These are phyloP conservation scores for Eustoma russellianum DNA, from an alignment of 257 asterid species.

Conservation along the genomic window DNA sequence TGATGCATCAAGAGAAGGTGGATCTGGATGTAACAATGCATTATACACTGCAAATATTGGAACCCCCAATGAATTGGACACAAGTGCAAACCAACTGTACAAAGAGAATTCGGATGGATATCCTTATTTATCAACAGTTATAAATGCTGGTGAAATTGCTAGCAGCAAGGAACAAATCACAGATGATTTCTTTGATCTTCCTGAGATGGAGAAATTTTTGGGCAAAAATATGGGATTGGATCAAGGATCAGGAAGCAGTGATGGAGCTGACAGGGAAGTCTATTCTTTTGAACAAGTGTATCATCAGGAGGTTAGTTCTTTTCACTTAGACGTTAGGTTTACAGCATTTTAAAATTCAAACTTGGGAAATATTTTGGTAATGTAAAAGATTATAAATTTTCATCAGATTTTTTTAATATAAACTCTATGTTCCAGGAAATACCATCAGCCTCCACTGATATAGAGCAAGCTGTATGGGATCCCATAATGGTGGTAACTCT, in stretches of 20 bases:
- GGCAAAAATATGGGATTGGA: not conserved
- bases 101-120: not conserved
- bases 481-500: too few species aligned
- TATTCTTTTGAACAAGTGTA: not conserved
- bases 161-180: not conserved
- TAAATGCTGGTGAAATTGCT: not conserved
- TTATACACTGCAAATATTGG: not conserved
- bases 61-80: not conserved
- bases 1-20: not conserved
- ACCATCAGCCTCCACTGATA: too few species aligned
- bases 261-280: too few species aligned
- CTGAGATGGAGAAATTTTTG: constrained; percentile 4
- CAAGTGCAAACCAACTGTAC: not conserved
- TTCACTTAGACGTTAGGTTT: too few species aligned
- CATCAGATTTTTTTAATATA: too few species aligned
- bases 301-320: not conserved
- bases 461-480: too few species aligned
- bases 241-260: not conserved
- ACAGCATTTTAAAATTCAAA: too few species aligned
- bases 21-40: not conserved
- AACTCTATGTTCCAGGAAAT: too few species aligned
- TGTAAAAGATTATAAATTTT: too few species aligned
- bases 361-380: too few species aligned
- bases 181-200: constrained; percentile 1
- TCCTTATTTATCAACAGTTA: not conserved